Conservation (phyloP, 495 filamentous ascomycete genomes). For the Hyaloscypha variabilis region DNA sequence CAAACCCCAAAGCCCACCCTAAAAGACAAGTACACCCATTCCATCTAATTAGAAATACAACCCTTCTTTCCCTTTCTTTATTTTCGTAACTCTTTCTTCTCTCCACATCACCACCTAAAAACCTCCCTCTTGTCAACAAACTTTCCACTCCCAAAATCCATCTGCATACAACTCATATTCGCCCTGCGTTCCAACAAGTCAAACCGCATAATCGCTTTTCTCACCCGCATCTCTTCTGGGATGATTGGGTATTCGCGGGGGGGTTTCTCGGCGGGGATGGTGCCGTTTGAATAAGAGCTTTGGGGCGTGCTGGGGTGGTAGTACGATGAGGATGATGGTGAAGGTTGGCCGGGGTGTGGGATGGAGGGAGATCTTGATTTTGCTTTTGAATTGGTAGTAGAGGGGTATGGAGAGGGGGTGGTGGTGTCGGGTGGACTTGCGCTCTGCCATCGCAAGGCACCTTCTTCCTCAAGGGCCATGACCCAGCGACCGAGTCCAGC, state of each 20-base stretch:
- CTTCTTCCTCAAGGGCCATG: conserved; percentile 46
- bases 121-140: conserved; percentile 14
- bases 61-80: too few relatives aligned
- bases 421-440: background rate
- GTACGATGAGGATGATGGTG: too few relatives aligned
- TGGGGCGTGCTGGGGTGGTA: background rate
- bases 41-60: too few relatives aligned
- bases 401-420: background rate
- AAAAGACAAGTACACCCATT: too few relatives aligned
- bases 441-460: conserved; percentile 7
- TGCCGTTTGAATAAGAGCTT: background rate
- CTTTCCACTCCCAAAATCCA: conserved; percentile 15
- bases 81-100: background rate
- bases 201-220: conserved; percentile 17
- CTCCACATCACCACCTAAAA: conserved; percentile 9
- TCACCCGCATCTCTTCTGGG: conserved; percentile 24
- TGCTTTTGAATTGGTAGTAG: background rate
- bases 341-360: too few relatives aligned
- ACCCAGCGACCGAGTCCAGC: conserved; percentile 39
- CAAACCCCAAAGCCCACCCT: too few relatives aligned
- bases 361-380: background rate
- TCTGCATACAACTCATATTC: conserved; percentile 17
- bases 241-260: conserved; percentile 4
- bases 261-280: background rate
- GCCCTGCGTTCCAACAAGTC: conserved; percentile 13